Percentiles rank a stretch among this genome's conserved stretches.
Conservation (phyloP, 1,139 yeast genomes). For the Saccharomyces hybrid region DNA sequence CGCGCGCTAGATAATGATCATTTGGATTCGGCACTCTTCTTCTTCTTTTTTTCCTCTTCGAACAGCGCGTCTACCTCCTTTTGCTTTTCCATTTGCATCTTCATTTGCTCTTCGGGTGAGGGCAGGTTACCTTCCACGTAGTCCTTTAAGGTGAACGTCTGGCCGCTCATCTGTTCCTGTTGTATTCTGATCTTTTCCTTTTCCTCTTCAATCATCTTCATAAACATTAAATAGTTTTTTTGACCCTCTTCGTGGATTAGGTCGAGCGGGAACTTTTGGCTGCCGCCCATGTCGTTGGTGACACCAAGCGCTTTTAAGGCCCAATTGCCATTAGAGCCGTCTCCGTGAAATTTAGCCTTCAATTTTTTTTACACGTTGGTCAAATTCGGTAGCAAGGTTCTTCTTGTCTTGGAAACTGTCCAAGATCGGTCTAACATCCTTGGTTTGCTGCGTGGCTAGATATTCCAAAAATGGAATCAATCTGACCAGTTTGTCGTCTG, state of each 20-base stretch:
- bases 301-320: conserved; percentile 60
- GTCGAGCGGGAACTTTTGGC: conserved; percentile 83
- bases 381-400: conserved; percentile 68
- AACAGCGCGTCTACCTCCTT: conserved; percentile 36
- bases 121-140: conserved; percentile 81
- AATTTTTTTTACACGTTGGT: conserved; percentile 65
- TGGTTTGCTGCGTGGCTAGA: conserved; percentile 82
- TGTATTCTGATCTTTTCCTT: conserved; percentile 79
- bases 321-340: conserved; percentile 46
- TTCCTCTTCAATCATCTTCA: conserved; percentile 76
- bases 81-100: conserved; percentile 46
- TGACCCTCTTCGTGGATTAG: conserved; percentile 88
- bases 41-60: conserved; percentile 25
- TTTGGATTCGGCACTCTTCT: conserved; percentile 2
- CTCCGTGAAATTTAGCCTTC: conserved; percentile 62
- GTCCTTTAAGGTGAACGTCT: conserved; percentile 71
- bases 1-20: neutral
- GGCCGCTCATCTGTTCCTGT: conserved; percentile 74
- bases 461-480: conserved; percentile 91
- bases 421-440: conserved; percentile 85
- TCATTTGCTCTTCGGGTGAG: conserved; percentile 75
- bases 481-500: conserved; percentile 70
- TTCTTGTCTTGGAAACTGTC: conserved; percentile 57
- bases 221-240: conserved; percentile 77
- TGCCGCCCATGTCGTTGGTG: conserved; percentile 40